Evolutionary conservation across 177 flowering plant genomes (phyloP).

Genomic region (Telopea speciosissima): DNA sequence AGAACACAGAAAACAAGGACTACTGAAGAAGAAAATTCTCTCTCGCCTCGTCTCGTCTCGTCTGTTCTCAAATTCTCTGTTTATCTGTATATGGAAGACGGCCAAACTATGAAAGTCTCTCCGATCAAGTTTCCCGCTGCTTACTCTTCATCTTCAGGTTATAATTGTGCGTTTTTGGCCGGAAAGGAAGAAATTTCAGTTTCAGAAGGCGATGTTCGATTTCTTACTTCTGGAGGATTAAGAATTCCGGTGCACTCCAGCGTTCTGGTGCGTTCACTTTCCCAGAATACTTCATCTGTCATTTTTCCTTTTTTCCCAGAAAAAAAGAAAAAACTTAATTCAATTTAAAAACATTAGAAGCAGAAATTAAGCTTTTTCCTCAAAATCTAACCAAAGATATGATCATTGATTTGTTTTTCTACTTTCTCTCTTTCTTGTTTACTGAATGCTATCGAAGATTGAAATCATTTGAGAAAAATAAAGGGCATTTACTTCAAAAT

Average conservation of each 20-base stretch:
- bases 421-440: no score
- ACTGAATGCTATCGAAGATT: neutral
- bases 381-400: no score
- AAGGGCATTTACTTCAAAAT: neutral
- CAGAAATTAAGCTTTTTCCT: no score
- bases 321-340: no score
- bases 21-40: no score
- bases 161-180: constrained; percentile 1
- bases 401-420: no score
- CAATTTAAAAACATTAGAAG: neutral
- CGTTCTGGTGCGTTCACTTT: constrained; percentile 43
- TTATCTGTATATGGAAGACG: neutral
- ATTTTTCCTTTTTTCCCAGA: no score
- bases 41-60: no score
- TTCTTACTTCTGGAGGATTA: constrained; percentile 57
- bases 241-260: constrained; percentile 65
- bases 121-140: constrained; percentile 6
- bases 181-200: constrained; percentile 12
- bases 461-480: neutral
- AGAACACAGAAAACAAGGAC: no score
- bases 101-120: neutral
- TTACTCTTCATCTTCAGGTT: no score
- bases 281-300: neutral
- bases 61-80: no score
- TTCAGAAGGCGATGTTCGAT: constrained; percentile 38